Conservation (phyloP, 495 filamentous ascomycete genomes). For the Pseudomonodictys pantanalensis region DNA sequence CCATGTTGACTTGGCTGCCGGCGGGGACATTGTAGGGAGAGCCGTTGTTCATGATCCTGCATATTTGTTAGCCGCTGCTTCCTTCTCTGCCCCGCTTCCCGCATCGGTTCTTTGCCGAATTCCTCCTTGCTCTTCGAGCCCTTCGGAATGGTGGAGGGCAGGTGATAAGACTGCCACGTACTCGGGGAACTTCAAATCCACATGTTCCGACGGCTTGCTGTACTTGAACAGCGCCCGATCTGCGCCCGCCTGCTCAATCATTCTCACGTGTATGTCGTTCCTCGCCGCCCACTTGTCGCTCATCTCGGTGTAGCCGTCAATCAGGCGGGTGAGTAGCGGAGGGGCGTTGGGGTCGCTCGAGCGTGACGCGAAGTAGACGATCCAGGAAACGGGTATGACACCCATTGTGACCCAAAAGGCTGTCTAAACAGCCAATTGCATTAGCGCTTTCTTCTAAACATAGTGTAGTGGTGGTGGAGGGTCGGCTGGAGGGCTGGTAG, state of each 20-base stretch:
- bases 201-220: constrained; percentile 45
- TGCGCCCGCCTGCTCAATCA: constrained; percentile 66
- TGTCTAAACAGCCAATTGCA: constrained; percentile 45
- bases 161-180: constrained; percentile 46
- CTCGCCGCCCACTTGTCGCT: constrained; percentile 54
- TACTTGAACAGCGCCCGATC: constrained; percentile 66
- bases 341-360: constrained; percentile 47
- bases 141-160: background rate
- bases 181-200: constrained; percentile 66
- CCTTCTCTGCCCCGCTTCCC: background rate
- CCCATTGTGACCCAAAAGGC: constrained; percentile 66
- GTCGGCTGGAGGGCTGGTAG: background rate
- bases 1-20: constrained; percentile 59
- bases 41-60: constrained; percentile 58
- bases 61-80: background rate
- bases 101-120: background rate
- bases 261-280: constrained; percentile 61
- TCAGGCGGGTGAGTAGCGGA: constrained; percentile 56
- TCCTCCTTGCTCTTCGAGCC: background rate
- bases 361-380: constrained; percentile 55
- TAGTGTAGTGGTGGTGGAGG: constrained; percentile 16
- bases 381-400: constrained; percentile 52
- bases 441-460: constrained; percentile 19
- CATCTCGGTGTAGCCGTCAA: constrained; percentile 50
- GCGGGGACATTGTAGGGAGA: constrained; percentile 63